phyloP scores from a whole-genome alignment of 2,329 filamentous ascomycete genomes.

The Cordyceps farinosa region DNA sequence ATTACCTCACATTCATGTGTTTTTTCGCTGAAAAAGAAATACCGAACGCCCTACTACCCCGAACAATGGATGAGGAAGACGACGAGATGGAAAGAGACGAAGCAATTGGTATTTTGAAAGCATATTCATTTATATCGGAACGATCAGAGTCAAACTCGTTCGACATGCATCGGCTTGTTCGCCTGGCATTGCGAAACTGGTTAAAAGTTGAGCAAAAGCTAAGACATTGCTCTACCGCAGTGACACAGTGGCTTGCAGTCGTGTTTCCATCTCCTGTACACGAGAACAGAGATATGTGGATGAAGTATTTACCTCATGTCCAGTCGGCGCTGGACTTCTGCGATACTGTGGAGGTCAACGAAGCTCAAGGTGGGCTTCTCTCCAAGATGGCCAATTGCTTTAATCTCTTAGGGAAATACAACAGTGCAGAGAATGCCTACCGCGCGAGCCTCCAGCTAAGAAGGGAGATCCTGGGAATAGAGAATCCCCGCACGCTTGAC shows the following conservation, averaged over 20 bases:
- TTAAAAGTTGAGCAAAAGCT: conserved; percentile 20
- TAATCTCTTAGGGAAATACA: not conserved
- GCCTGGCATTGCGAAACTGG: conserved; percentile 29
- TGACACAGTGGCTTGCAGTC: conserved; percentile 18
- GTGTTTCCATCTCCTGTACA: conserved; percentile 20
- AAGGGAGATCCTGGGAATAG: not conserved
- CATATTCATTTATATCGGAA: conserved; percentile 31
- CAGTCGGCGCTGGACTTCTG: conserved; percentile 12
- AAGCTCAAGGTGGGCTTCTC: not conserved
- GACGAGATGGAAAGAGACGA: conserved; percentile 18
- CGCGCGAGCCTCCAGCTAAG: not conserved
- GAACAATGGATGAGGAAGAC: conserved; percentile 13
- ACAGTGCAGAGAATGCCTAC: not conserved
- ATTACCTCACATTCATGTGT: conserved; percentile 30
- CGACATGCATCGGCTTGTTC: conserved; percentile 33
- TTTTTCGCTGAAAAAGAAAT: conserved; percentile 30
- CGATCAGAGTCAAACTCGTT: conserved; percentile 20
- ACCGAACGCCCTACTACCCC: conserved; percentile 26
- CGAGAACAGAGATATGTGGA: conserved; percentile 24
- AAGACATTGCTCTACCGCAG: not conserved
- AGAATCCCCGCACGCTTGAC: conserved; percentile 12
- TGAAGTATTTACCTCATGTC: conserved; percentile 25
- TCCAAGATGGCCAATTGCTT: not conserved
- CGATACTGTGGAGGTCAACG: not conserved
- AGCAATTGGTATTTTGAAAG: conserved; percentile 27